A percentile compares a stretch with the other conserved stretches of the same genome.
Conservation (phyloP, 2,329 filamentous ascomycete species). For the Fusarium ramigenum region DNA sequence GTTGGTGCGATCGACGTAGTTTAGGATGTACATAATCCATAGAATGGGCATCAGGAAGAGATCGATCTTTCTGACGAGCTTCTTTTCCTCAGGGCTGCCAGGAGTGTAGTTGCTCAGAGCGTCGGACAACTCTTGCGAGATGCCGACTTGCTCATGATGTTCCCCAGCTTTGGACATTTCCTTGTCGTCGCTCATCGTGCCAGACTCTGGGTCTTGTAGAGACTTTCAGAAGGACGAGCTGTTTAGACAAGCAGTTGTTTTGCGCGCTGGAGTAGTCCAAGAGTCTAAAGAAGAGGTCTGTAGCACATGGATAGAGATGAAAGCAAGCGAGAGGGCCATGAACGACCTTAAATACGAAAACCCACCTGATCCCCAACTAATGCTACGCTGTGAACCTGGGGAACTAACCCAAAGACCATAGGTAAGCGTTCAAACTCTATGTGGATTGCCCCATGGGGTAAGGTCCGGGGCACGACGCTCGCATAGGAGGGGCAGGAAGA, state of each 20-base stretch:
- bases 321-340: neutral
- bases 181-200: neutral
- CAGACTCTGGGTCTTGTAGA: accelerated
- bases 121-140: neutral
- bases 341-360: neutral
- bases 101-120: neutral
- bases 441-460: neutral
- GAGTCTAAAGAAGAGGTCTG: neutral
- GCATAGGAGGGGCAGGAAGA: neutral
- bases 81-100: neutral
- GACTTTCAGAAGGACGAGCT: neutral
- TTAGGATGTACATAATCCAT: neutral
- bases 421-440: neutral
- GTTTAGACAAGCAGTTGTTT: neutral
- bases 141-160: neutral
- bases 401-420: neutral
- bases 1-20: neutral
- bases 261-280: neutral
- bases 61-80: neutral
- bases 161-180: neutral
- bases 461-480: neutral
- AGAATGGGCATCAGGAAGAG: neutral
- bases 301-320: neutral
- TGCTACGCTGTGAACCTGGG: neutral
- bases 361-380: neutral